Conservation (phyloP, 1,139 yeast genomes). For the Komagataea norvegica region DNA sequence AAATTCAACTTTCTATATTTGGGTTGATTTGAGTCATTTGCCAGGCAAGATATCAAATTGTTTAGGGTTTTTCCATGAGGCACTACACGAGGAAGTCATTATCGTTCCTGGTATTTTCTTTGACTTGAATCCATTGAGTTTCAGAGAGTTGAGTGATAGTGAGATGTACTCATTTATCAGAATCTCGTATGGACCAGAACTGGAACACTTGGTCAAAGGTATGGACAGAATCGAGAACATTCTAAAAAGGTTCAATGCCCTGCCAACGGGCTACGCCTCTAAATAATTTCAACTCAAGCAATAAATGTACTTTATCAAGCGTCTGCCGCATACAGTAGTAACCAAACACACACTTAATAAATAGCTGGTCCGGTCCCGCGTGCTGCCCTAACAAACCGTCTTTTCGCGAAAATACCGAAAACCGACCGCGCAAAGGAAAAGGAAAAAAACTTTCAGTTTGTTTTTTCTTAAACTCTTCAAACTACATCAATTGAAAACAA, state of each 20-base stretch:
- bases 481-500: background rate
- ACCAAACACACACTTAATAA: no score
- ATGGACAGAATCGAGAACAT: conserved; percentile 66
- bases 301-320: no score
- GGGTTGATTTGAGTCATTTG: conserved; percentile 56
- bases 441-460: no score
- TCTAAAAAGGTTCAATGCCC: conserved; percentile 38
- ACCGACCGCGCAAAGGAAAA: no score
- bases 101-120: conserved; percentile 68
- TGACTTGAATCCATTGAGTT: conserved; percentile 60
- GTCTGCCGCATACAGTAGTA: no score
- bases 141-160: conserved; percentile 55
- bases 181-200: conserved; percentile 61
- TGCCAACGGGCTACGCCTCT: conserved; percentile 16
- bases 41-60: conserved; percentile 60
- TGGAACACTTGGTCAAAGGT: conserved; percentile 50
- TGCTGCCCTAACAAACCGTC: conserved; percentile 3
- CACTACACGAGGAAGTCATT: conserved; percentile 58
- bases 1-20: conserved; percentile 59
- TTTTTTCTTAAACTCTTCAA: background rate
- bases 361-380: background rate
- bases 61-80: conserved; percentile 65
- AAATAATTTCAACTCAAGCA: background rate
- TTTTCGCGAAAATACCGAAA: background rate
- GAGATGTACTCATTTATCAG: conserved; percentile 63